A percentile compares a stretch with the other conserved stretches of the same genome.
These are phyloP conservation scores for Dioscorea dumetorum DNA, from an alignment of 106 monocot genomes.

Conservation along the genomic window DNA sequence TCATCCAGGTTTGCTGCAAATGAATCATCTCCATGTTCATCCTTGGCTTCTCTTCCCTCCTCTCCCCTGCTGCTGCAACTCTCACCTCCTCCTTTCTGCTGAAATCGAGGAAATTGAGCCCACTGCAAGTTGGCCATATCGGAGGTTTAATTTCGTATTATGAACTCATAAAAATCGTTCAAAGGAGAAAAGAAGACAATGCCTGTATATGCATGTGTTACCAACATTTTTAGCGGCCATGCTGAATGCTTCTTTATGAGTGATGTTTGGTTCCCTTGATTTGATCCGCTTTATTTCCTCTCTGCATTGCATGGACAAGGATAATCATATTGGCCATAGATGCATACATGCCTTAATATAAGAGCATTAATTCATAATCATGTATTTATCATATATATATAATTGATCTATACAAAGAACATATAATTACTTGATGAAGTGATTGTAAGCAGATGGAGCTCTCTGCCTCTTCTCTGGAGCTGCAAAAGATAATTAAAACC, in stretches of 20 bases:
- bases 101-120: slow-evolving; percentile 50
- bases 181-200: background rate
- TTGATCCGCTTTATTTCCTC: slow-evolving; percentile 78
- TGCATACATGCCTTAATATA: too few relatives aligned
- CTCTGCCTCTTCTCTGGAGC: slow-evolving; percentile 94
- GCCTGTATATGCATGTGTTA: background rate
- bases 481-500: slow-evolving; percentile 19
- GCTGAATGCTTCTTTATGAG: slow-evolving; percentile 76
- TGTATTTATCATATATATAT: too few relatives aligned
- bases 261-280: slow-evolving; percentile 43
- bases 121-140: slow-evolving; percentile 24
- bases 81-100: slow-evolving; percentile 30
- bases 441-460: slow-evolving; percentile 89
- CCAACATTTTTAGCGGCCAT: slow-evolving; percentile 68
- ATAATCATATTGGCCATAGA: too few relatives aligned
- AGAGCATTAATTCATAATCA: too few relatives aligned
- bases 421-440: slow-evolving; percentile 73
- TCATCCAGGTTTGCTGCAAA: background rate
- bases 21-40: slow-evolving; percentile 4
- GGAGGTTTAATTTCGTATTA: background rate
- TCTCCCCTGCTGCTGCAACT: slow-evolving; percentile 24
- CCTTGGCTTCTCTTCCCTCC: slow-evolving; percentile 11
- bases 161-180: too few relatives aligned
- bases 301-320: slow-evolving; percentile 18
- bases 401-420: background rate